These are phyloP conservation scores for Teratosphaeria zuluensis DNA, from an alignment of 2,329 filamentous ascomycete species.

Conservation along the genomic window DNA sequence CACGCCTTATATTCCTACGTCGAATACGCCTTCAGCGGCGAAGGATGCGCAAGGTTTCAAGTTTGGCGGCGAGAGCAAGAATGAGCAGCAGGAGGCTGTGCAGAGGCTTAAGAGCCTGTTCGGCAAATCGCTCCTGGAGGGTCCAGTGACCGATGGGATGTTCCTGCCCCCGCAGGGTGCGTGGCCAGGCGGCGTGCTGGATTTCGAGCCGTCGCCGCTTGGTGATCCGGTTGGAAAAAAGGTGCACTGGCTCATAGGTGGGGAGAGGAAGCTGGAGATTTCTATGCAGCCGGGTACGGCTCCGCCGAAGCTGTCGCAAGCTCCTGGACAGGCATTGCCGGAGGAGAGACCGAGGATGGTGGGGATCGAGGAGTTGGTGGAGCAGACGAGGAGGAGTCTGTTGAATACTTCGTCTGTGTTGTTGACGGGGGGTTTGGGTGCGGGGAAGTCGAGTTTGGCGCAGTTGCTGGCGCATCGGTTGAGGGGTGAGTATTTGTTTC, in stretches of 20 bases:
- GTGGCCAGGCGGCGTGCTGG: conserved; percentile 79
- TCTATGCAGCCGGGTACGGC: conserved; percentile 68
- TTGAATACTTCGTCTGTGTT: conserved; percentile 81
- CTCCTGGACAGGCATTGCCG: conserved; percentile 47
- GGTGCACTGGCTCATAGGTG: conserved; percentile 63
- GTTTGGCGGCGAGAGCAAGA: conserved; percentile 80
- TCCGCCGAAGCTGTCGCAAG: conserved; percentile 46
- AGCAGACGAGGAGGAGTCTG: conserved; percentile 64
- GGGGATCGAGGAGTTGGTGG: conserved; percentile 70
- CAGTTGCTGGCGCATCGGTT: conserved; percentile 66
- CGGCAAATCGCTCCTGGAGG: conserved; percentile 60
- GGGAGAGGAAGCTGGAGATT: conserved; percentile 62
- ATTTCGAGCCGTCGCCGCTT: conserved; percentile 55
- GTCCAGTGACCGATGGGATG: conserved; percentile 83
- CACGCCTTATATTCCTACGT: conserved; percentile 55
- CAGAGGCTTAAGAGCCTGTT: conserved; percentile 66
- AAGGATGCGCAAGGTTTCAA: conserved; percentile 54
- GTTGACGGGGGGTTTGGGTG: conserved; percentile 77
- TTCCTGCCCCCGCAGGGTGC: conserved; percentile 55
- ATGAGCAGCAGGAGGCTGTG: conserved; percentile 67
- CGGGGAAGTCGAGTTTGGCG: conserved; percentile 77
- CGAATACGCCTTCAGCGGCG: conserved; percentile 31
- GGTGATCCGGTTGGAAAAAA: conserved; percentile 37
- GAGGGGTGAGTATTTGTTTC: conserved; percentile 63
- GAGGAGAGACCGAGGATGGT: conserved; percentile 55